Evolutionary conservation across 139 green algal species (phyloP), one percentile per base, ranked within the genome.

Genomic region (Haematococcus sp.): DNA sequence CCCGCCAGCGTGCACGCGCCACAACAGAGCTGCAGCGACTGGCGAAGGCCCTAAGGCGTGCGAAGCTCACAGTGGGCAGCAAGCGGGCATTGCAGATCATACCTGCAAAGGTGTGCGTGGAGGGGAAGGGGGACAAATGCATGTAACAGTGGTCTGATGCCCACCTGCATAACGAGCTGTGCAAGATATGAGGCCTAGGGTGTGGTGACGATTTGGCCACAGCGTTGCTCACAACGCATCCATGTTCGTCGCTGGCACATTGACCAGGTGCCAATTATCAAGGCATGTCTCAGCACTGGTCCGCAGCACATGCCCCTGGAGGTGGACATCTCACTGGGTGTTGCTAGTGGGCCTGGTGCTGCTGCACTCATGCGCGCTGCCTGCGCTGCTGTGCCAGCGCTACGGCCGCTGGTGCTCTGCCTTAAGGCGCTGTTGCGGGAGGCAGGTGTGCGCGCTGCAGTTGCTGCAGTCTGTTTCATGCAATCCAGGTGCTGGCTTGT

Each of bases 281-380:
- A 65, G 25, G 30, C 58, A 11, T 30, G 30, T 34, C n/a, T 65
- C 58, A 9, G 11, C 3, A n/a, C 30, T 3, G n/a, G 25, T 9
- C 28, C 28, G 58, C 58, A 35, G 23, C 58, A 9, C 19, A 59
- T 25, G 54, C 35, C 60, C 40, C 54, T 92, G 59, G 35, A 75
- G 0, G 82, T 82, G 0, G 91, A 96, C 80, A 92, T 96, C 60
- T 87, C 68, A 22, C 63, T 96, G 1, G 91, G 91, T 13, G 83
- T 84, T 1, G 70, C 68, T 22, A 95, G 95, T 70, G 90, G 91
- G 19, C 82, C 75, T 0, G 71, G 22, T 46, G 73, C 73, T 23
- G 79, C 81, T 44, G 43, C 52, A 27, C 55, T 85, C 55, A 58
- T 82, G 58, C 75, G 65, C 46, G 49, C 59, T 2, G 75, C 71